These are phyloP conservation scores for Verticillium longisporum DNA, from an alignment of 2,329 filamentous ascomycete genomes.

Conservation along the genomic window DNA sequence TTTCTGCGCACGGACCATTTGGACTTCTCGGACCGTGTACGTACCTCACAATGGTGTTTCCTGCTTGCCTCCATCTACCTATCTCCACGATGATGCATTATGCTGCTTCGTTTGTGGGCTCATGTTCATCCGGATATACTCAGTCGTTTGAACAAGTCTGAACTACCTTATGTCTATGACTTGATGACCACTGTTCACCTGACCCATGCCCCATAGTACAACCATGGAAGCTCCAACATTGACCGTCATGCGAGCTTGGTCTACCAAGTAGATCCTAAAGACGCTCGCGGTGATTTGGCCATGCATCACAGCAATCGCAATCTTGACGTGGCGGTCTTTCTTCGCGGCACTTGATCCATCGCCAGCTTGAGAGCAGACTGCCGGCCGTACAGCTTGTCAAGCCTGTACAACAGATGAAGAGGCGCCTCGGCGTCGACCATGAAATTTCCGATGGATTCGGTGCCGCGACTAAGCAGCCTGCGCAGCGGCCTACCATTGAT, in stretches of 20 bases:
- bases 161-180: too few relatives aligned
- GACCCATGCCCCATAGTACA: too few relatives aligned
- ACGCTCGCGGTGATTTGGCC: constrained; percentile 13
- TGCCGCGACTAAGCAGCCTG: constrained; percentile 5
- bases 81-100: too few relatives aligned
- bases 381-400: constrained; percentile 24
- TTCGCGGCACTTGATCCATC: neutral
- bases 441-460: constrained; percentile 8
- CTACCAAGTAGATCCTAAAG: constrained; percentile 22
- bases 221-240: constrained; percentile 22
- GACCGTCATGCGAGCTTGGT: constrained; percentile 29
- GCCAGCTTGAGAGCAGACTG: constrained; percentile 13
- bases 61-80: too few relatives aligned
- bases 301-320: constrained; percentile 22
- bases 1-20: too few relatives aligned
- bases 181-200: too few relatives aligned
- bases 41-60: too few relatives aligned
- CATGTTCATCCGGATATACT: too few relatives aligned
- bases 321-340: constrained; percentile 12
- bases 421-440: constrained; percentile 7
- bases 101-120: too few relatives aligned
- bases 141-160: too few relatives aligned
- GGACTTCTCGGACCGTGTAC: too few relatives aligned
- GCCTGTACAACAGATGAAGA: constrained; percentile 11
- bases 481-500: constrained; percentile 1